Evolutionary conservation across 2,329 filamentous ascomycete species (phyloP).

Genomic region (Penicillium occitanis): DNA sequence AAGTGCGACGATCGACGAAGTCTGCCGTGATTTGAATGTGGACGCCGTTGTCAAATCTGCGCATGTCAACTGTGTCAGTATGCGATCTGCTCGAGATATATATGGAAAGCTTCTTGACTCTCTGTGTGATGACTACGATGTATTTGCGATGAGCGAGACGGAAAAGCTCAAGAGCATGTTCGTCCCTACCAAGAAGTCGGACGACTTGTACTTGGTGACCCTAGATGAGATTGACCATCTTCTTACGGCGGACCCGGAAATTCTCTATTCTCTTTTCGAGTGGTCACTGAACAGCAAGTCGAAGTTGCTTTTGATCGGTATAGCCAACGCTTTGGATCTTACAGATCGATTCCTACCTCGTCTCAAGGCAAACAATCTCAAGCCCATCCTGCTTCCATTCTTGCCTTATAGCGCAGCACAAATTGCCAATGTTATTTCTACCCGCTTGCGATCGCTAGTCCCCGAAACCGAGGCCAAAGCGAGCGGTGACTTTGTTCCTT

Average conservation of each 20-base stretch:
- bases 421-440: constrained; percentile 82
- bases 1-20: constrained; percentile 84
- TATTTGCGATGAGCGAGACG: constrained; percentile 66
- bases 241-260: constrained; percentile 80
- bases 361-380: constrained; percentile 87
- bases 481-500: constrained; percentile 68
- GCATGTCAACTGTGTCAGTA: constrained; percentile 96
- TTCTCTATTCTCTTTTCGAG: constrained; percentile 91
- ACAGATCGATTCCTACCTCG: constrained; percentile 93
- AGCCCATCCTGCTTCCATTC: constrained; percentile 85
- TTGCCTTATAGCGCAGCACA: constrained; percentile 86
- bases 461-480: constrained; percentile 42
- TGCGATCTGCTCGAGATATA: constrained; percentile 83
- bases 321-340: constrained; percentile 92
- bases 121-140: constrained; percentile 62
- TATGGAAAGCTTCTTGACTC: constrained; percentile 75
- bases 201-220: constrained; percentile 71
- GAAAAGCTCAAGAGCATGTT: constrained; percentile 70
- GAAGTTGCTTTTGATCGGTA: constrained; percentile 79
- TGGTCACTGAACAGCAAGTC: constrained; percentile 86
- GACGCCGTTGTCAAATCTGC: constrained; percentile 61
- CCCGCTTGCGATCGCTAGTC: constrained; percentile 74
- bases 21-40: constrained; percentile 62
- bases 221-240: constrained; percentile 96
- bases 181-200: constrained; percentile 57